These are phyloP conservation scores for Phytophthora pistaciae DNA, from an alignment of 352 stramenopile species.

Conservation along the genomic window DNA sequence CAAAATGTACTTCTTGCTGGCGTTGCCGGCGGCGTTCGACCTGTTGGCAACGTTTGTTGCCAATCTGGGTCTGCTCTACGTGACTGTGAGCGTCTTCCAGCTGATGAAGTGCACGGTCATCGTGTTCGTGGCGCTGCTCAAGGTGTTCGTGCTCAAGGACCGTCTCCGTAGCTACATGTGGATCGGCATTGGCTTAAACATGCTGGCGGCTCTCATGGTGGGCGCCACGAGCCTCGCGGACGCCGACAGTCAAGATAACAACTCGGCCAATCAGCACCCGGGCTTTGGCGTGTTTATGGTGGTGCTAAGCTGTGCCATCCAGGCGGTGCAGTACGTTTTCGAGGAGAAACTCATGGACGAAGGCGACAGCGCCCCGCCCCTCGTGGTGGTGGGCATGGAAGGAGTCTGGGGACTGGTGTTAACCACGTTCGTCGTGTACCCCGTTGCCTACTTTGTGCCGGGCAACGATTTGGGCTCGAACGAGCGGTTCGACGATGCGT, in stretches of 20 bases:
- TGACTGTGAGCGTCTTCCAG: conserved; percentile 92
- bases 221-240: conserved; percentile 94
- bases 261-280: conserved; percentile 65
- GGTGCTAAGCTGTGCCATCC: conserved; percentile 94
- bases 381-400: conserved; percentile 97
- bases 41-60: conserved; percentile 94
- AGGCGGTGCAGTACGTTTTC: conserved; percentile 97
- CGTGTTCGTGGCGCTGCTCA: conserved; percentile 97
- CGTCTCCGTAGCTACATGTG: conserved; percentile 95
- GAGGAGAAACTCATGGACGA: conserved; percentile 98
- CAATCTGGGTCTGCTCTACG: conserved; percentile 95
- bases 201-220: conserved; percentile 93
- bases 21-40: conserved; percentile 95
- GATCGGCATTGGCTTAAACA: conserved; percentile 97
- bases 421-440: conserved; percentile 95
- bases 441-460: conserved; percentile 91
- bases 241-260: conserved; percentile 71
- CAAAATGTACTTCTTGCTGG: conserved; percentile 95
- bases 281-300: conserved; percentile 95
- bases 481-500: conserved; percentile 90
- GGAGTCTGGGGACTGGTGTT: conserved; percentile 96
- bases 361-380: conserved; percentile 90
- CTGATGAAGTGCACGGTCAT: conserved; percentile 94
- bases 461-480: conserved; percentile 95
- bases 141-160: conserved; percentile 94